These are phyloP conservation scores for Ophiostoma australiae DNA, from an alignment of 2,329 filamentous ascomycete species.

Conservation along the genomic window DNA sequence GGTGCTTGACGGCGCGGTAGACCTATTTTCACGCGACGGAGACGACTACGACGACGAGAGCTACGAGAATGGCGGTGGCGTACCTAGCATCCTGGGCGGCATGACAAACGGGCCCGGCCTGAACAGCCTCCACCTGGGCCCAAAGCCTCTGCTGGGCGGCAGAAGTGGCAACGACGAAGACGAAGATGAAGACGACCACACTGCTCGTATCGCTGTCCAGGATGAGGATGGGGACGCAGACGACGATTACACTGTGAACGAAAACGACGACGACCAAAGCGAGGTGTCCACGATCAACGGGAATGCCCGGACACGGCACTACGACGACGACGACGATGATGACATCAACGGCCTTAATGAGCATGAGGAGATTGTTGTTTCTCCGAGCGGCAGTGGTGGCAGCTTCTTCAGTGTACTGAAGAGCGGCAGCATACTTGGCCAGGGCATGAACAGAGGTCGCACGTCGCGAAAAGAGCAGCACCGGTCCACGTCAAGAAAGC, in stretches of 20 bases:
- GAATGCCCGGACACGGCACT: background rate
- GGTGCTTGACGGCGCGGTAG: constrained; percentile 57
- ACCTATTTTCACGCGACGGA: constrained; percentile 40
- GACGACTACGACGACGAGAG: constrained; percentile 26
- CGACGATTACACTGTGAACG: constrained; percentile 27
- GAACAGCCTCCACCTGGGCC: constrained; percentile 22
- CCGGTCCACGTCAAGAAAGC: background rate
- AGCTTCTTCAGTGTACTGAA: constrained; percentile 62
- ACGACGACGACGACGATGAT: background rate
- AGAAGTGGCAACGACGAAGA: constrained; percentile 34
- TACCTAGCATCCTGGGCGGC: constrained; percentile 10
- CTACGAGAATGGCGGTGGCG: constrained; percentile 21
- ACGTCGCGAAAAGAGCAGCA: constrained; percentile 10
- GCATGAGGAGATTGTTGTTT: background rate
- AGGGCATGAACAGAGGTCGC: constrained; percentile 20
- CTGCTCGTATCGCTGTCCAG: constrained; percentile 32
- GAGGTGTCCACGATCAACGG: constrained; percentile 30
- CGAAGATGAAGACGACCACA: constrained; percentile 24
- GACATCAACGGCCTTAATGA: background rate
- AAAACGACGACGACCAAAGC: constrained; percentile 38
- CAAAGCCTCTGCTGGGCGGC: constrained; percentile 22
- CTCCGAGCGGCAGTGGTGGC: constrained; percentile 18
- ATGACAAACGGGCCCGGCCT: constrained; percentile 20
- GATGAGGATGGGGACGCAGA: constrained; percentile 36
- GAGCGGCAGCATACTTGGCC: constrained; percentile 54